phyloP scores from a whole-genome alignment of 352 stramenopile species.

The Globisporangium okanoganense region DNA sequence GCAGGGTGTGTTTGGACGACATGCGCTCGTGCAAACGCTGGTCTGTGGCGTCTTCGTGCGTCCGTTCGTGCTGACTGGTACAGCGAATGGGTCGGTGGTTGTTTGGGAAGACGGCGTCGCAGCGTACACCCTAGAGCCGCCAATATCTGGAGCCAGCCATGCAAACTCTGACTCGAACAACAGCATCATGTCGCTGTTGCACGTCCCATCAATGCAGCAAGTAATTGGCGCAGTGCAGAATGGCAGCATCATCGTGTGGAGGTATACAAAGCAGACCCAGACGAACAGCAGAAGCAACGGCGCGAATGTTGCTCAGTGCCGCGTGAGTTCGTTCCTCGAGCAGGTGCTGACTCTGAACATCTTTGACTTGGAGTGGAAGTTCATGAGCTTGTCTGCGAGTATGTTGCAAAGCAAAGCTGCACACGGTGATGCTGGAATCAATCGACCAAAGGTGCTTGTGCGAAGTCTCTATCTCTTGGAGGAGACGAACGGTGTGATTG shows the following conservation, averaged over 20 bases:
- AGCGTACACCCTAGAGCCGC: constrained; percentile 31
- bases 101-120: constrained; percentile 57
- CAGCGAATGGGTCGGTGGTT: constrained; percentile 39
- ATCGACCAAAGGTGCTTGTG: neutral
- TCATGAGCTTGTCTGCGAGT: constrained; percentile 1
- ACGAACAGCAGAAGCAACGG: neutral
- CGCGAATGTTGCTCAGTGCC: constrained; percentile 13
- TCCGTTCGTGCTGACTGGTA: constrained; percentile 56
- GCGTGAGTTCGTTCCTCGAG: constrained; percentile 33
- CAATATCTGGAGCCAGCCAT: neutral
- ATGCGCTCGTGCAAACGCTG: constrained; percentile 48
- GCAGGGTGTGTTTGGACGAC: constrained; percentile 59
- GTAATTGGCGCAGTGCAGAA: constrained; percentile 37
- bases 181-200: constrained; percentile 32
- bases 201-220: constrained; percentile 30
- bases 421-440: neutral
- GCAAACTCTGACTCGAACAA: neutral
- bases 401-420: constrained; percentile 1
- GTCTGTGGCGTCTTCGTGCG: constrained; percentile 34
- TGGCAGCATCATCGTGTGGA: constrained; percentile 36
- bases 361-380: constrained; percentile 16
- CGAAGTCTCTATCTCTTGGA: constrained; percentile 19
- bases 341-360: constrained; percentile 15
- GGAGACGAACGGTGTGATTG: constrained; percentile 22
- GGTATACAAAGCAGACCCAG: constrained; percentile 14